These are phyloP conservation scores for Diaporthe citriasiana DNA, from an alignment of 2,329 filamentous ascomycete genomes.

Conservation along the genomic window DNA sequence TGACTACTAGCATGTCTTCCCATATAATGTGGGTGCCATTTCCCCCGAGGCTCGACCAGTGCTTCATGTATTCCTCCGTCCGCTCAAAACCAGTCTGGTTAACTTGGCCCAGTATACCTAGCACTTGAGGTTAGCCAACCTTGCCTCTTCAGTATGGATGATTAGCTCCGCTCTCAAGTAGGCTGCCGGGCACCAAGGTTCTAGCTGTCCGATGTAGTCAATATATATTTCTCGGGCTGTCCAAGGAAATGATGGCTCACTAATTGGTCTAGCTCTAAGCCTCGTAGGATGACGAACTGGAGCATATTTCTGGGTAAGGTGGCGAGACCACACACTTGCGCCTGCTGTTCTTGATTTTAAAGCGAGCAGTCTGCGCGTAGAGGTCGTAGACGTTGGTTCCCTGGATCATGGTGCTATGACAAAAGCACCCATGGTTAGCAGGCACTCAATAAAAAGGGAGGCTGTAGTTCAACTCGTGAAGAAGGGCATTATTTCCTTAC, in stretches of 20 bases:
- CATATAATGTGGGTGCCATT: not conserved
- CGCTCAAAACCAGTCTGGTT: too few species aligned
- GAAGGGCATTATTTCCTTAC: not conserved
- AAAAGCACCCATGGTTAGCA: not conserved
- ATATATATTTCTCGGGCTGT: too few species aligned
- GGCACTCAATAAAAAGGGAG: not conserved
- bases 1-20: too few species aligned
- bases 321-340: not conserved
- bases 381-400: conserved; percentile 41
- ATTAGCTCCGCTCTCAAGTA: not conserved
- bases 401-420: conserved; percentile 34
- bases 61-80: too few species aligned
- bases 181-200: not conserved
- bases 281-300: not conserved
- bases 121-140: too few species aligned
- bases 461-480: not conserved
- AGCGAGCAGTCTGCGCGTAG: conserved; percentile 38
- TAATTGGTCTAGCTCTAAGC: not conserved
- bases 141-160: too few species aligned
- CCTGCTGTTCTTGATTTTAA: conserved; percentile 23
- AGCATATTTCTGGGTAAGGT: not conserved
- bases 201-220: not conserved
- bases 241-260: too few species aligned
- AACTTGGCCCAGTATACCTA: not conserved
- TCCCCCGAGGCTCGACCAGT: not conserved